Conservation (phyloP, 2,329 filamentous ascomycete species). For the Ophiostoma novo-ulmi region DNA sequence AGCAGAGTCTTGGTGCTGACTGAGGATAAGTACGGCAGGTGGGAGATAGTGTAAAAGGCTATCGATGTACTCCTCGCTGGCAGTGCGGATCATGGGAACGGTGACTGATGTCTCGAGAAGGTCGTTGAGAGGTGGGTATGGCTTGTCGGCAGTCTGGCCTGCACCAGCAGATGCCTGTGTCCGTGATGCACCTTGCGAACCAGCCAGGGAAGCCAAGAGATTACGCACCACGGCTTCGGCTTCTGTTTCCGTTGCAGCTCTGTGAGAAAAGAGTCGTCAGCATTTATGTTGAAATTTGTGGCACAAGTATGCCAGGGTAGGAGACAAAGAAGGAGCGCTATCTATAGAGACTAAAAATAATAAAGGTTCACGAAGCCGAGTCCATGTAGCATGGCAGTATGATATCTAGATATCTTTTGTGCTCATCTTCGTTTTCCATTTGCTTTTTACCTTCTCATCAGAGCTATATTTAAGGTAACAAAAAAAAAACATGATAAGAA, state of each 20-base stretch:
- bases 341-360: neutral
- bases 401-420: neutral
- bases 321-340: slow-evolving; percentile 1
- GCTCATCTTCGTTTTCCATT: neutral
- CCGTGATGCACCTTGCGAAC: slow-evolving; percentile 42
- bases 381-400: neutral
- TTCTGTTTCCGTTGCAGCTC: slow-evolving; percentile 51
- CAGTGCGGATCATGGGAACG: slow-evolving; percentile 64
- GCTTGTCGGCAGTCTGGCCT: slow-evolving; percentile 49
- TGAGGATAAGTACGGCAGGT: slow-evolving; percentile 68
- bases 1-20: slow-evolving; percentile 52
- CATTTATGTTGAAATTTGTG: neutral
- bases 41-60: slow-evolving; percentile 73
- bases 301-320: neutral
- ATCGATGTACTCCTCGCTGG: slow-evolving; percentile 64
- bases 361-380: neutral
- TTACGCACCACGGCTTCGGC: slow-evolving; percentile 77
- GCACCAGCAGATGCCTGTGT: neutral
- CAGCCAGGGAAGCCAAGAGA: slow-evolving; percentile 77
- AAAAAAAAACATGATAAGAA: neutral
- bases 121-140: slow-evolving; percentile 80
- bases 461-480: slow-evolving; percentile 8
- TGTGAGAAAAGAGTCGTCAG: slow-evolving; percentile 47
- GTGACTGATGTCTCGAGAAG: slow-evolving; percentile 75
- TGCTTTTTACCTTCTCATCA: slow-evolving; percentile 7